Conservation (phyloP, 768 basidiomycete species). For the Suillus clintonianus region DNA sequence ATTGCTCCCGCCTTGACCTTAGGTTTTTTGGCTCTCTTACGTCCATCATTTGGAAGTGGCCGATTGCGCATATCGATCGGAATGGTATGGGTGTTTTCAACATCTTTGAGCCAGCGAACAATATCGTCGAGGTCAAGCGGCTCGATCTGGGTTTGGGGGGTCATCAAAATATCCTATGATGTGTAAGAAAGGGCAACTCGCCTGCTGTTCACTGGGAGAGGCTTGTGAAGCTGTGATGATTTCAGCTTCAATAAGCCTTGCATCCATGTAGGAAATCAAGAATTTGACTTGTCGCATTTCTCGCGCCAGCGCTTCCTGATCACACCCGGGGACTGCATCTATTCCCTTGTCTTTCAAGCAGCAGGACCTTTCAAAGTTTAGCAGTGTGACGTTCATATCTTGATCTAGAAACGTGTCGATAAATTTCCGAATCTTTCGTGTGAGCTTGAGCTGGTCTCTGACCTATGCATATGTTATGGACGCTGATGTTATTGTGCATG, state of each 20-base stretch:
- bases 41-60: slow-evolving; percentile 11
- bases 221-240: not conserved
- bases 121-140: not conserved
- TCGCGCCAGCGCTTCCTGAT: slow-evolving; percentile 2
- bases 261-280: slow-evolving; percentile 19
- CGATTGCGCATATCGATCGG: slow-evolving; percentile 3
- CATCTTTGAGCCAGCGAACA: not conserved
- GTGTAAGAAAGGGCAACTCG: not conserved
- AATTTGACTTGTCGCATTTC: slow-evolving; percentile 27
- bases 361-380: slow-evolving; percentile 14
- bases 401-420: not conserved
- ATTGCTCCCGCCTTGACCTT: not conserved
- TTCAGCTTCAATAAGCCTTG: slow-evolving; percentile 6
- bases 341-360: slow-evolving; percentile 3
- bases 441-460: not conserved
- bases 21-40: not conserved
- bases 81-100: not conserved
- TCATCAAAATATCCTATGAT: not conserved
- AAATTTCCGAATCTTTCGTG: not conserved
- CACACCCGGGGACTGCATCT: slow-evolving; percentile 8
- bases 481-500: slow-evolving; percentile 18
- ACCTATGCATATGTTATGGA: slow-evolving; percentile 24
- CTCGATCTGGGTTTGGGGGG: not conserved
- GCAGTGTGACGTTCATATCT: not conserved
- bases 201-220: not conserved